Conservation (phyloP, 345 rosid species). For the Hirschfeldia incana region DNA sequence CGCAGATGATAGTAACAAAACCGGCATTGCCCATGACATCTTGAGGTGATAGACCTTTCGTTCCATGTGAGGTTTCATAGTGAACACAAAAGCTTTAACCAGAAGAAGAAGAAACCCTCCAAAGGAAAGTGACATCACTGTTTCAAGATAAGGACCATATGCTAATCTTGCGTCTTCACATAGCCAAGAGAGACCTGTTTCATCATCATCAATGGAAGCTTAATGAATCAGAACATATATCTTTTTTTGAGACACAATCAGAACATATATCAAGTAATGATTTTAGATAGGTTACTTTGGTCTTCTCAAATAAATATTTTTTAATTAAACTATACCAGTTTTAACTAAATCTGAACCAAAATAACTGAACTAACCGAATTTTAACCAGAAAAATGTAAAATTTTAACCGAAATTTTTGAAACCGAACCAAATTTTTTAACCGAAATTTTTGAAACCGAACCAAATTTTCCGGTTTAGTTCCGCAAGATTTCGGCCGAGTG, state of each 20-base stretch:
- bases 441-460: background rate
- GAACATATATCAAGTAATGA: background rate
- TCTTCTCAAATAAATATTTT: background rate
- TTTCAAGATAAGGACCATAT: conserved; percentile 77
- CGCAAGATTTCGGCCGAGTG: background rate
- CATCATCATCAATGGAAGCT: conserved; percentile 8
- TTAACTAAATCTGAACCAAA: background rate
- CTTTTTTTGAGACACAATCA: background rate
- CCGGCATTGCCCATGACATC: conserved; percentile 89
- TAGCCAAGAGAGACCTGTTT: conserved; percentile 71
- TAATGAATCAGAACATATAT: background rate
- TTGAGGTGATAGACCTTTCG: conserved; percentile 64
- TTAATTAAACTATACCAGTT: too few relatives aligned
- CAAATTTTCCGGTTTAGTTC: background rate
- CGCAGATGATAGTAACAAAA: conserved; percentile 73
- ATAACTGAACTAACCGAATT: background rate
- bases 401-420: background rate
- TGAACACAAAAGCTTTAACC: conserved; percentile 72
- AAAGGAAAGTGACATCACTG: conserved; percentile 68
- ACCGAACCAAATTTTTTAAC: background rate
- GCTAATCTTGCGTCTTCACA: conserved; percentile 74
- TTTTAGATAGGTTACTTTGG: background rate
- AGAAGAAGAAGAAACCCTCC: conserved; percentile 68
- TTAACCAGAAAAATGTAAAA: too few relatives aligned
- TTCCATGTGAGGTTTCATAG: conserved; percentile 58